These are phyloP conservation scores for Podila minutissima DNA, from an alignment of 192 early-diverging fungal species.

Conservation along the genomic window DNA sequence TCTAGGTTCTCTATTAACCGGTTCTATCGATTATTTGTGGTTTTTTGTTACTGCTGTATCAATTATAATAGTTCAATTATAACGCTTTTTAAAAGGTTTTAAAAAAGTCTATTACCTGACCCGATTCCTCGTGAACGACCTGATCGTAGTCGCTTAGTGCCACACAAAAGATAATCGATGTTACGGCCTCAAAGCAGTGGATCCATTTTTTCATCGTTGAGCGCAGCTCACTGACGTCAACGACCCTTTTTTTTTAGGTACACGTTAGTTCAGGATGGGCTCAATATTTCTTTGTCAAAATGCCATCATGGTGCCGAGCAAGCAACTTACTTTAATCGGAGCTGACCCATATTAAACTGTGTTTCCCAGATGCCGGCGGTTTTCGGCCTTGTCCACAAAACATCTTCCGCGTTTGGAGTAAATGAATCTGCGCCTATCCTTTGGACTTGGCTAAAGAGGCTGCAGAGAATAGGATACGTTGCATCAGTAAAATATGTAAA, in stretches of 20 bases:
- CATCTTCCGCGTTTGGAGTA: conserved; percentile 90
- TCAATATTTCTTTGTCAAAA: background rate
- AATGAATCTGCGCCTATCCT: conserved; percentile 88
- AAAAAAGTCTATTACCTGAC: conserved; percentile 55
- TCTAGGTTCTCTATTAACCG: conserved; percentile 91
- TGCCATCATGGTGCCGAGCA: background rate
- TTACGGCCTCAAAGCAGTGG: conserved; percentile 86
- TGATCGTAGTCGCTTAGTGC: conserved; percentile 95
- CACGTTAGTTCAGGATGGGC: background rate
- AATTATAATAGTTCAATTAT: background rate
- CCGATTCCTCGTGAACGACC: conserved; percentile 84
- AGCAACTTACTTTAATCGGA: conserved; percentile 76
- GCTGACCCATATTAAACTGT: conserved; percentile 90
- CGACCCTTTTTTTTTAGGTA: conserved; percentile 66
- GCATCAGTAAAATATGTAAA: background rate
- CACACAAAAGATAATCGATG: conserved; percentile 94
- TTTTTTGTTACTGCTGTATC: background rate
- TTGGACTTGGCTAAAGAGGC: conserved; percentile 91
- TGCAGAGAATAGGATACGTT: conserved; percentile 5
- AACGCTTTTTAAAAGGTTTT: background rate
- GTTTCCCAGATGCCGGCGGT: conserved; percentile 98
- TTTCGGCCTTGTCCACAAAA: conserved; percentile 94
- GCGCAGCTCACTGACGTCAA: conserved; percentile 87
- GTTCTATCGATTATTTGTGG: conserved; percentile 62
- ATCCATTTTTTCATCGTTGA: conserved; percentile 89